phyloP scores from a whole-genome alignment of 495 filamentous ascomycete species.

The Usnea hakonensis region DNA sequence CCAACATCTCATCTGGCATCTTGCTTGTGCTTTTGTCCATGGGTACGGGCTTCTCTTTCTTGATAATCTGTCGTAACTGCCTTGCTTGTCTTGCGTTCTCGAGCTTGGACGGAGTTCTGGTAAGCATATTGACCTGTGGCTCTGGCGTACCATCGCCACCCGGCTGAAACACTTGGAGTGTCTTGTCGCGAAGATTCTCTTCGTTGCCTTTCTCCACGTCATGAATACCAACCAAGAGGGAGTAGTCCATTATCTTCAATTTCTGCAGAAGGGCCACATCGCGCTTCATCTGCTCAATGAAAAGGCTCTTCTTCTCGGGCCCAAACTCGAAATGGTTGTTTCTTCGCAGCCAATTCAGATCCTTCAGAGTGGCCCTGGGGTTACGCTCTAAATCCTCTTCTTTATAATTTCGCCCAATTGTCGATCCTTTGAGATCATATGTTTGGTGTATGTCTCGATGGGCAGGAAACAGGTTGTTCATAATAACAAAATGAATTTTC shows the following conservation, averaged over 20 bases:
- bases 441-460: slow-evolving; percentile 96
- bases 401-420: slow-evolving; percentile 80
- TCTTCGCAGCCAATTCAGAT: slow-evolving; percentile 91
- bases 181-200: slow-evolving; percentile 92
- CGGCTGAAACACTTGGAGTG: slow-evolving; percentile 89
- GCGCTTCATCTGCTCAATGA: slow-evolving; percentile 77
- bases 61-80: slow-evolving; percentile 85
- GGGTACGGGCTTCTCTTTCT: slow-evolving; percentile 82
- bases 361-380: slow-evolving; percentile 89
- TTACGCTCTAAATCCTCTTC: slow-evolving; percentile 85
- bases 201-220: slow-evolving; percentile 84
- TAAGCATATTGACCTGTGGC: slow-evolving; percentile 53
- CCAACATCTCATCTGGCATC: slow-evolving; percentile 82
- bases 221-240: slow-evolving; percentile 88
- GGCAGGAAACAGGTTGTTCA: slow-evolving; percentile 99
- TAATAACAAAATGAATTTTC: slow-evolving; percentile 99
- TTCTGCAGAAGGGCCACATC: slow-evolving; percentile 80
- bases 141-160: slow-evolving; percentile 60
- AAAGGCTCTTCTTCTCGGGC: slow-evolving; percentile 72
- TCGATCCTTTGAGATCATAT: slow-evolving; percentile 97
- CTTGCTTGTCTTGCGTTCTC: slow-evolving; percentile 88
- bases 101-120: slow-evolving; percentile 88
- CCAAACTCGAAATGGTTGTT: slow-evolving; percentile 81
- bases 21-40: slow-evolving; percentile 73
- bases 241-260: slow-evolving; percentile 98